A percentile compares a stretch with the other conserved stretches of the same genome.
These are phyloP conservation scores for Trichocladium uniseriatum DNA, from an alignment of 495 filamentous ascomycete species.

Conservation along the genomic window DNA sequence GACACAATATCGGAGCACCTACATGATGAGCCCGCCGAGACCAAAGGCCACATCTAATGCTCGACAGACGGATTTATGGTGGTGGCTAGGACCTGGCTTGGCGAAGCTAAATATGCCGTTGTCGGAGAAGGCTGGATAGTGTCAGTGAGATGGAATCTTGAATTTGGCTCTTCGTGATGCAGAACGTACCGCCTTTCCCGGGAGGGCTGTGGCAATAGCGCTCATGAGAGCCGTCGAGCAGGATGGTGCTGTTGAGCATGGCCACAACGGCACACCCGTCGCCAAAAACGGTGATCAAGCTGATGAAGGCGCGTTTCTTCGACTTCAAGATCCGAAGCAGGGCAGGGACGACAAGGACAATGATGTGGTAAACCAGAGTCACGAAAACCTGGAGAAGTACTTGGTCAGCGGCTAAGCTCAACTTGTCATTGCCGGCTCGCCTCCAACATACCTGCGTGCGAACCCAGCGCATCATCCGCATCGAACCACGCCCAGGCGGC, in stretches of 20 bases:
- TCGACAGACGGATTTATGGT: neutral
- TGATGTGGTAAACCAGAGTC: slow-evolving; percentile 5
- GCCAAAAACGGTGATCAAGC: slow-evolving; percentile 6
- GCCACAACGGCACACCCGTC: slow-evolving; percentile 15
- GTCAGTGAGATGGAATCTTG: neutral
- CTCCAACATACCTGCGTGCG: neutral
- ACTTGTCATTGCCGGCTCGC: neutral
- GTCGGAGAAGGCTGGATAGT: neutral
- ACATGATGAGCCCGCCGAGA: neutral
- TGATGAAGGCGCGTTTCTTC: slow-evolving; percentile 7
- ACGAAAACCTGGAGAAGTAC: neutral
- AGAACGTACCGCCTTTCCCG: neutral
- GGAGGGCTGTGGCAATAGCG: slow-evolving; percentile 5
- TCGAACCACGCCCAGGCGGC: no score
- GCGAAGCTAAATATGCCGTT: neutral
- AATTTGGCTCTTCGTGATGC: neutral
- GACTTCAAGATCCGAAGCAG: slow-evolving; percentile 6
- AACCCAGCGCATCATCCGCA: slow-evolving; percentile 4
- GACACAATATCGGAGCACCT: neutral
- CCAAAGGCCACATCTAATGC: slow-evolving; percentile 1
- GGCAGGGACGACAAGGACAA: slow-evolving; percentile 1
- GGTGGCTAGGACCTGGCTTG: neutral
- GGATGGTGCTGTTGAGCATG: slow-evolving; percentile 10
- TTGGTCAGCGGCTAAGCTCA: neutral
- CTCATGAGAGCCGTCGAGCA: slow-evolving; percentile 4